Evolutionary conservation across 805 yeast species (phyloP).

Genomic region (Wickerhamomyces subpelliculosus): DNA sequence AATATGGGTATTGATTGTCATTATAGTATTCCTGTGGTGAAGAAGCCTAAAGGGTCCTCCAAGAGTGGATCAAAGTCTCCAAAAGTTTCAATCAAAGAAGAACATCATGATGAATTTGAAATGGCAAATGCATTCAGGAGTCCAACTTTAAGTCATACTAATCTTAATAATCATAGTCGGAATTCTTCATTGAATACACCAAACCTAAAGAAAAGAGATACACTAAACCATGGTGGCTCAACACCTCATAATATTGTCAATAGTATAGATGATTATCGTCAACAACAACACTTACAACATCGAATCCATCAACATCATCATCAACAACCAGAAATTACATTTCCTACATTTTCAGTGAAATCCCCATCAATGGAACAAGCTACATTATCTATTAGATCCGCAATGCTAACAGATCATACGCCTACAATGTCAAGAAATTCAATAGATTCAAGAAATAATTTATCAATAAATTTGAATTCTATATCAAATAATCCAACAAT

Average conservation of each 20-base stretch:
- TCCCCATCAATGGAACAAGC: slow-evolving; percentile 6
- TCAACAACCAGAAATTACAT: background rate
- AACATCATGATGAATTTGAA: no score
- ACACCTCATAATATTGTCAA: no score
- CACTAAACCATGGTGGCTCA: background rate
- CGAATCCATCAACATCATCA: slow-evolving; percentile 9
- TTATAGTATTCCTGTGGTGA: slow-evolving; percentile 33
- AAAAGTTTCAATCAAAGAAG: slow-evolving; percentile 11
- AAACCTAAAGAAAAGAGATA: background rate
- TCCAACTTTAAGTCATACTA: background rate
- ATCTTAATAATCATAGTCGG: background rate
- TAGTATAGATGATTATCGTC: no score
- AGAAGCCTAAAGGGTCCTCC: slow-evolving; percentile 1
- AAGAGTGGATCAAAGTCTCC: slow-evolving; percentile 2
- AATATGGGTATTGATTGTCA: slow-evolving; percentile 77
- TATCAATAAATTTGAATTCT: slow-evolving; percentile 18
- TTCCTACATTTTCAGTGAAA: slow-evolving; percentile 10
- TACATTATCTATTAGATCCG: background rate
- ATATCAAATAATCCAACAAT: slow-evolving; percentile 23
- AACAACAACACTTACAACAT: slow-evolving; percentile 15
- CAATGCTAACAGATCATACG: background rate
- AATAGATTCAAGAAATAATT: slow-evolving; percentile 13
- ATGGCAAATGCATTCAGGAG: no score
- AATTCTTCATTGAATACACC: background rate
- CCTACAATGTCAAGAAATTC: background rate